Evolutionary conservation across 345 rosid species (phyloP), one percentile per base, ranked within the genome.

Genomic region (Mallotus nudiflorus): DNA sequence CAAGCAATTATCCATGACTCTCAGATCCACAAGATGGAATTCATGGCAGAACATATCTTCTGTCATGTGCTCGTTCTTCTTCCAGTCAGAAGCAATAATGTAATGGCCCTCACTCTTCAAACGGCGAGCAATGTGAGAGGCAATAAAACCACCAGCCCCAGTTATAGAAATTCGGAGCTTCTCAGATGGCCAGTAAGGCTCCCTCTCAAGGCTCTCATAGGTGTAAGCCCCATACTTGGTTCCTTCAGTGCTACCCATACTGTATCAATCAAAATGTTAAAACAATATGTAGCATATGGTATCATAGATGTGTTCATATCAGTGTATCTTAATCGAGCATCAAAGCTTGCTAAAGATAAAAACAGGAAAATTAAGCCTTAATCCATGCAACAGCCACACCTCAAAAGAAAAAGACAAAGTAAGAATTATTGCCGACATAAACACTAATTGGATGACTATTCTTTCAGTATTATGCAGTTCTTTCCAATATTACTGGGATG

Each of bases 31-130:
- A 20, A 95, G 99, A 69, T 95, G 97, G 82, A 92, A 92, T 70
- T 95, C 98, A 65, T 92, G 73, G 70, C 99, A 95, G 84, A 95
- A 95, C 99, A 95, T 95, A 69, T 91, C 97, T 75, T 92, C 98
- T 0, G 92, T 82, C 99, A 92, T 95, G 87, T 95, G 99, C 74
- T 95, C 99, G 24, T 95, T 95, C 94, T 92, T 95, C 89, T 95
- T 95, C 99, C 99, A 95, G 76, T 95, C 99, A 8, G 99, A 92
- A 68, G 99, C 99, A 62, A 92, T 90, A 49, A 95, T 85, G 81
- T 88, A 95, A 78, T 92, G 99, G 0, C 99, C 99, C 81, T 95
- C 99, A 11, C 81, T 82, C 85, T 89, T 95, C 87, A 95, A 68
- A 71, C 99, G 97, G 35, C 99, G 89, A 74, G 99, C 98, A 69